Evolutionary conservation across 768 basidiomycete genomes (phyloP).

Genomic region (Auricularia cornea): DNA sequence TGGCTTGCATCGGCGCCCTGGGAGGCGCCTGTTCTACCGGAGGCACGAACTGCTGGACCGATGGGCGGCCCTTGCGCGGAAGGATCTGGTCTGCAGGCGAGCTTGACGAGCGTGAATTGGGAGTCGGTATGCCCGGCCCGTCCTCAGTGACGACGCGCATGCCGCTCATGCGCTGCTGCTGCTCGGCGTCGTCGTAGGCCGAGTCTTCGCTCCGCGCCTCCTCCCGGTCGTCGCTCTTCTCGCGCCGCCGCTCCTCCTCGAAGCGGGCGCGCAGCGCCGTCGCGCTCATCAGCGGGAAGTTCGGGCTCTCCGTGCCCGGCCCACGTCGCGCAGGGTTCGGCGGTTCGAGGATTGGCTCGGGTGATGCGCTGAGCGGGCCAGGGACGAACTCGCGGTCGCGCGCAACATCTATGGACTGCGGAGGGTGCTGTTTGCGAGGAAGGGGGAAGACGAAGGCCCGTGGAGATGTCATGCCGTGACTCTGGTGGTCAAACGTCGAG

Average conservation of each 20-base stretch:
- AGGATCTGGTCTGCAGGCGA: not conserved
- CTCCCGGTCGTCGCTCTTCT: not conserved
- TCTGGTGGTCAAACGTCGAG: not conserved
- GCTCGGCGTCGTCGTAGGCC: not conserved
- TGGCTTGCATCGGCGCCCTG: not conserved
- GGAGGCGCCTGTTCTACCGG: not conserved
- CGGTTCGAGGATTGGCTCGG: not conserved
- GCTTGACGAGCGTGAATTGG: not conserved
- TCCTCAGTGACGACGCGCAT: not conserved
- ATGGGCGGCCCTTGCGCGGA: not conserved
- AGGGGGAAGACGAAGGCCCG: not conserved
- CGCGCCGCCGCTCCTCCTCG: not conserved
- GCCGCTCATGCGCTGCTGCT: not conserved
- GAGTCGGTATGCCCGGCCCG: not conserved
- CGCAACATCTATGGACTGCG: not conserved
- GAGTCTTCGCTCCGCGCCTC: not conserved
- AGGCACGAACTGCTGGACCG: not conserved
- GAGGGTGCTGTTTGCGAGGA: not conserved
- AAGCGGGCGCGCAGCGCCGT: constrained; percentile 17
- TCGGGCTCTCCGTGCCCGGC: not conserved
- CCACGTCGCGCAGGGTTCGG: not conserved
- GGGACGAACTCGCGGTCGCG: not conserved
- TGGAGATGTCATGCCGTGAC: not conserved
- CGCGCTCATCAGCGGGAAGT: constrained; percentile 18
- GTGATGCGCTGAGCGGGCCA: not conserved